Percentiles rank a stretch among this genome's conserved stretches.
Conservation (phyloP, 2,329 filamentous ascomycete genomes). For the Pseudocercospora vitis region DNA sequence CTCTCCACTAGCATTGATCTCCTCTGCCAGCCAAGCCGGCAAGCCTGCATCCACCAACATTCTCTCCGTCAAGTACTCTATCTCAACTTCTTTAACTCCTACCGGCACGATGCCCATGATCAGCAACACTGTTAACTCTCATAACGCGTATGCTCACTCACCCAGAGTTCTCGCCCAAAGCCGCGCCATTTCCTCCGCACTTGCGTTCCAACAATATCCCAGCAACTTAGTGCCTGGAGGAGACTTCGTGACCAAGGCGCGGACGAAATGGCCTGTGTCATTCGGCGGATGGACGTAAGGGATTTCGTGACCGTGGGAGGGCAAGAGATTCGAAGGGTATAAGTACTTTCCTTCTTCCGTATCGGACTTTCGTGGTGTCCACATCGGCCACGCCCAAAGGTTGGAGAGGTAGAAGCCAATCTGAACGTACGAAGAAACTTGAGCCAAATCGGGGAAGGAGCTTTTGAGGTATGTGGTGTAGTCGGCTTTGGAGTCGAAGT, state of each 20-base stretch:
- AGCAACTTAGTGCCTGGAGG: conserved; percentile 34
- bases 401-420: conserved; percentile 41
- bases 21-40: conserved; percentile 25
- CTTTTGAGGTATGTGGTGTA: conserved; percentile 32
- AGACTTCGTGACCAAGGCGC: conserved; percentile 27
- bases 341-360: conserved; percentile 15
- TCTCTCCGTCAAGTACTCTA: conserved; percentile 15
- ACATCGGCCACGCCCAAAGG: conserved; percentile 17
- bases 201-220: conserved; percentile 28
- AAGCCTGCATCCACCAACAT: neutral
- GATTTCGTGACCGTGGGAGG: conserved; percentile 2
- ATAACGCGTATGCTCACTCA: too few species aligned
- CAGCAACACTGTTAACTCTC: too few species aligned
- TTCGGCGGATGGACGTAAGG: conserved; percentile 21
- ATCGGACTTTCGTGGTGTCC: conserved; percentile 19
- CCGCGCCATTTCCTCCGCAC: conserved; percentile 30
- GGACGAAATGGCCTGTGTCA: conserved; percentile 28
- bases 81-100: conserved; percentile 24
- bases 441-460: conserved; percentile 22
- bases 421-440: conserved; percentile 37
- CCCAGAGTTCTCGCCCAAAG: conserved; percentile 31
- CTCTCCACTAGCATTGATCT: conserved; percentile 23
- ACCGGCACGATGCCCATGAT: too few species aligned
- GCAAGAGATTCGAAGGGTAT: conserved; percentile 19
- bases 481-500: conserved; percentile 36